Base-by-base conservation (phyloP, 805 yeast genomes). In the Yarrowia porcina region DNA sequence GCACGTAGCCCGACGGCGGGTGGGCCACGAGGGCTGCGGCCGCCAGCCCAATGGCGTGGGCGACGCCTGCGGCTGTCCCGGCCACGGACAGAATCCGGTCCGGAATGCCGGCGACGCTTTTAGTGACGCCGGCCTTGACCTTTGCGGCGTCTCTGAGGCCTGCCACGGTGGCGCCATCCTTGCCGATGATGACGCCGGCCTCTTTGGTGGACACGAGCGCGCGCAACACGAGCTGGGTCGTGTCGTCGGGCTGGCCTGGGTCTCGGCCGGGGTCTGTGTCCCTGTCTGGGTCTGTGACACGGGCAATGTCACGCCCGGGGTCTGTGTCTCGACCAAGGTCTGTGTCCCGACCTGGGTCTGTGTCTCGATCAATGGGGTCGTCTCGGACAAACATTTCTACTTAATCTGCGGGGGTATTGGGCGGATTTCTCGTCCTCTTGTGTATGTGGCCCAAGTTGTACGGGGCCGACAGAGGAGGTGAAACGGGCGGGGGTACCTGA, bases 111-210 rank as follows among this genome's bases (percentile, higher is more conserved):
- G 86, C 86, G 35, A 85, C 83, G 39, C 88, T 85, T 69, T 87
- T 87, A 13, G 96, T 87, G 49, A 91, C 90, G 17, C 96, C 96
- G 4, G 96, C 96, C 71, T 87, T 89, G 64, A 91, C 90, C 63
- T 82, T 81, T 30, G 93, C 88, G 64, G 82, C 82, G 56, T 83
- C 90, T 67, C 97, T 80, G 50, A 91, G 83, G 35, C 82, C 80
- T 63, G 91, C 88, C 65, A 91, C 90, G 63, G 87, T 87, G 56
- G 81, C 79, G 49, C 97, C 97, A 67, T 83, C 87, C 67, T 88
- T 88, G 61, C 97, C 97, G 68, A 91, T 91, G 66, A 91, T 83
- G 65, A 90, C 88, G 17, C 97, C 97, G 12, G 96, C 92, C 73
- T 91, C 97, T 71, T 87, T 88, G 63, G 91, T 83, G 2, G 94